These are phyloP conservation scores for Hypocreales sp. DNA, from an alignment of 2,329 filamentous ascomycete species.

Conservation along the genomic window DNA sequence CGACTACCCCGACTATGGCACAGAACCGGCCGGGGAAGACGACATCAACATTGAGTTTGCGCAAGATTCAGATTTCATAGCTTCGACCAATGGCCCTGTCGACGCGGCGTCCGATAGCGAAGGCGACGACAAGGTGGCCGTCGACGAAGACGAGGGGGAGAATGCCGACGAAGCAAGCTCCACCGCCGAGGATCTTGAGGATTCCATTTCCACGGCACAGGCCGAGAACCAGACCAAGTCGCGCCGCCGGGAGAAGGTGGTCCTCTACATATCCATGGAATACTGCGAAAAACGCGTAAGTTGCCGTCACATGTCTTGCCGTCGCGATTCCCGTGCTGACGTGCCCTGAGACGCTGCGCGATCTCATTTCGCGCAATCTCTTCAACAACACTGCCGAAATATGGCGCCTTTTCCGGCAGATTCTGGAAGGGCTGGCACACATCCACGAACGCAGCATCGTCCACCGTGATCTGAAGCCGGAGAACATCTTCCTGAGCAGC, in stretches of 20 bases:
- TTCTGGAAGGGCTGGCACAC: constrained; percentile 77
- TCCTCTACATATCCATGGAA: constrained; percentile 94
- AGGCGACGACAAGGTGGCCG: constrained; percentile 26
- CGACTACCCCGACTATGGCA: constrained; percentile 20
- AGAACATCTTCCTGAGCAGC: constrained; percentile 80
- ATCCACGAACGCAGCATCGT: constrained; percentile 88
- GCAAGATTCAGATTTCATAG: too few relatives aligned
- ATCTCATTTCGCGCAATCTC: constrained; percentile 66
- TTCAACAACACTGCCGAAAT: constrained; percentile 60
- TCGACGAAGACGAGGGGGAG: constrained; percentile 28
- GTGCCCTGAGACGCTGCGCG: constrained; percentile 51
- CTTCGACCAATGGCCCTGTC: constrained; percentile 69
- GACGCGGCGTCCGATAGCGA: constrained; percentile 37
- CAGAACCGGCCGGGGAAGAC: constrained; percentile 22
- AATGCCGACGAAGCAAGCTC: constrained; percentile 25
- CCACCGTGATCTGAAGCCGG: constrained; percentile 89
- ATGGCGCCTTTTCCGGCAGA: constrained; percentile 84
- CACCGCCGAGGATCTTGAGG: constrained; percentile 15
- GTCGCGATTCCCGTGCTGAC: constrained; percentile 1
- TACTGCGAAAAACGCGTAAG: constrained; percentile 80
- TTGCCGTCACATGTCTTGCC: constrained; percentile 2
- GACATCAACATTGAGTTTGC: constrained; percentile 37
- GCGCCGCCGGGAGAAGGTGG: not conserved
- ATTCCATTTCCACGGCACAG: constrained; percentile 12
- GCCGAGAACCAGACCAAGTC: not conserved